Evolutionary conservation across 345 rosid species (phyloP).

Genomic region (Citrus maxima): DNA sequence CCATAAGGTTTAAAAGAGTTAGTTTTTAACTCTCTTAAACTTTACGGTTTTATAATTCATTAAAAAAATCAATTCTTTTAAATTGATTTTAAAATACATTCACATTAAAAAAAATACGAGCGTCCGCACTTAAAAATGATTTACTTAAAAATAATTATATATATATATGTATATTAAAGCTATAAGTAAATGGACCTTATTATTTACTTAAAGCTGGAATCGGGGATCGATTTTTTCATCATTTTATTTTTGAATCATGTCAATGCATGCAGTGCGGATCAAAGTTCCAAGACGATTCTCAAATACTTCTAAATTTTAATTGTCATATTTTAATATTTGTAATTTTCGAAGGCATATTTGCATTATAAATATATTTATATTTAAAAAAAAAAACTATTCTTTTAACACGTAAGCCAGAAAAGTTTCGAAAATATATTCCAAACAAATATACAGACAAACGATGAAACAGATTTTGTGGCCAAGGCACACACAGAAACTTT

Average conservation of each 20-base stretch:
- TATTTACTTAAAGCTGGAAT: not conserved
- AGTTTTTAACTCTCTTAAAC: accelerated
- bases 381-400: not conserved
- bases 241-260: too few relatives aligned
- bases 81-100: accelerated
- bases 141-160: too few relatives aligned
- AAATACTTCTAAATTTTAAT: too few relatives aligned
- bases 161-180: too few relatives aligned
- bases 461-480: slow-evolving; percentile 20
- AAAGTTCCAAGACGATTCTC: too few relatives aligned
- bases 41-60: accelerated
- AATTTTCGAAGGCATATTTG: too few relatives aligned
- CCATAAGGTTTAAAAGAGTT: accelerated
- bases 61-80: too few relatives aligned
- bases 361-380: too few relatives aligned
- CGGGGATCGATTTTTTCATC: too few relatives aligned
- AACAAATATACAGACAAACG: not conserved
- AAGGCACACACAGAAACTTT: not conserved
- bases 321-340: too few relatives aligned
- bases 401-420: slow-evolving; percentile 22
- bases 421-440: slow-evolving; percentile 7
- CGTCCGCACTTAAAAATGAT: accelerated
- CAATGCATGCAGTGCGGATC: too few relatives aligned
- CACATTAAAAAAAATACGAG: too few relatives aligned
- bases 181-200: not conserved